phyloP scores from a whole-genome alignment of 2,329 filamentous ascomycete species.

The Plenodomus biglobosus region DNA sequence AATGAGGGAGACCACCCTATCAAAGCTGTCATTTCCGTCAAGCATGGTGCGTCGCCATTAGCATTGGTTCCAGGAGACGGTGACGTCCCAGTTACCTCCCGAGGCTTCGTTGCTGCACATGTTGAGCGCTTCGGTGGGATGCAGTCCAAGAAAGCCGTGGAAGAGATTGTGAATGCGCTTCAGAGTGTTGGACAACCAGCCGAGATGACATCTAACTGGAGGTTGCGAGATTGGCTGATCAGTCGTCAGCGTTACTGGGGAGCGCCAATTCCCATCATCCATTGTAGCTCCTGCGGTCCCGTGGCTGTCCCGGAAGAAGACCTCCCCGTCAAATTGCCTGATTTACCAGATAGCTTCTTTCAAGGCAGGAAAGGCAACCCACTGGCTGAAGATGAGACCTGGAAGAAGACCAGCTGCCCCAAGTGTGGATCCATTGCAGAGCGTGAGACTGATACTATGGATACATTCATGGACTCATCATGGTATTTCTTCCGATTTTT shows the following conservation, averaged over 20 bases:
- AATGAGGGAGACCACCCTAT: constrained; percentile 65
- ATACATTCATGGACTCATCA: constrained; percentile 92
- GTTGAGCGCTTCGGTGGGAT: constrained; percentile 67
- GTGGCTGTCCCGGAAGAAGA: constrained; percentile 76
- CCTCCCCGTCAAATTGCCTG: constrained; percentile 74
- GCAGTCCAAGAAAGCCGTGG: constrained; percentile 62
- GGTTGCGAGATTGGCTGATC: constrained; percentile 84
- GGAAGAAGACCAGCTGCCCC: constrained; percentile 75
- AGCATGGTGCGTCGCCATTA: constrained; percentile 7
- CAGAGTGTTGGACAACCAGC: constrained; percentile 58
- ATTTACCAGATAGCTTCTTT: constrained; percentile 68
- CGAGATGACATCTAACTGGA: constrained; percentile 70
- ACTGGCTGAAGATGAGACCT: constrained; percentile 69
- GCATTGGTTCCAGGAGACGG: constrained; percentile 44
- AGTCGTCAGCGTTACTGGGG: constrained; percentile 94
- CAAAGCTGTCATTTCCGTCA: constrained; percentile 54
- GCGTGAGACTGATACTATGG: constrained; percentile 92
- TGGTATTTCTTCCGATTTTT: constrained; percentile 88
- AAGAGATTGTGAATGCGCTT: constrained; percentile 58
- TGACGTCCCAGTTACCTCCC: constrained; percentile 59
- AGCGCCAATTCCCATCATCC: constrained; percentile 83
- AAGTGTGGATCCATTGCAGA: constrained; percentile 69
- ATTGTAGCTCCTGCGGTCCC: constrained; percentile 74
- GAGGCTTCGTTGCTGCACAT: constrained; percentile 67
- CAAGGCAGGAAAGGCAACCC: constrained; percentile 74